A percentile compares a stretch with the other conserved stretches of the same genome.
These are phyloP conservation scores for Mariannaea elegans DNA, from an alignment of 2,329 filamentous ascomycete species.

Conservation along the genomic window DNA sequence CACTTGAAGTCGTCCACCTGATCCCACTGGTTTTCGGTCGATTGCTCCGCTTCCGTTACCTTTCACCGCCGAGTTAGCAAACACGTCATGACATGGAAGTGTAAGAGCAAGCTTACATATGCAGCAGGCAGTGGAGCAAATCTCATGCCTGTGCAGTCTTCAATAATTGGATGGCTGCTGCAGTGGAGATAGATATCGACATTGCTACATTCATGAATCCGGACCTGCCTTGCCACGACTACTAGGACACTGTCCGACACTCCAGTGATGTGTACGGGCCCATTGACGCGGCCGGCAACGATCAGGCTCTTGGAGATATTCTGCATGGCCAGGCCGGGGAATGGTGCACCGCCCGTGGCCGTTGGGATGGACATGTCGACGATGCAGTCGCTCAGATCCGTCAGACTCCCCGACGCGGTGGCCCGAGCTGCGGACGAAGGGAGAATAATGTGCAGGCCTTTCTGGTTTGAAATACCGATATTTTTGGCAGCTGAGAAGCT, in stretches of 20 bases:
- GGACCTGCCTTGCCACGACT: conserved; percentile 84
- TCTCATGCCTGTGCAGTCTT: conserved; percentile 80
- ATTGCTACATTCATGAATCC: conserved; percentile 86
- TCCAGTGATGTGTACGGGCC: conserved; percentile 84
- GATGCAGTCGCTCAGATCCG: conserved; percentile 74
- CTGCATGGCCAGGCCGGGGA: conserved; percentile 74
- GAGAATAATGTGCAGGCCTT: conserved; percentile 77
- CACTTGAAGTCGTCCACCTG: conserved; percentile 98
- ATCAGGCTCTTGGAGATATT: conserved; percentile 76
- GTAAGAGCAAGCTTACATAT: conserved; percentile 66
- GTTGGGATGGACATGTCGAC: conserved; percentile 81
- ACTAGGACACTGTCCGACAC: conserved; percentile 79
- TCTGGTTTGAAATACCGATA: conserved; percentile 73
- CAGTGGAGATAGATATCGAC: conserved; percentile 87
- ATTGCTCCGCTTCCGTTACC: conserved; percentile 42
- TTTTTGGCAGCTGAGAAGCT: conserved; percentile 69
- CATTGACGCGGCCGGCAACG: conserved; percentile 79
- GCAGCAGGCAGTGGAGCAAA: conserved; percentile 78
- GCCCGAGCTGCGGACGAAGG: conserved; percentile 75
- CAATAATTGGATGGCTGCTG: conserved; percentile 88
- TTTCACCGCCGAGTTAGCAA: conserved; percentile 24
- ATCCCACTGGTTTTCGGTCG: conserved; percentile 77
- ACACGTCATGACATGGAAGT: background rate
- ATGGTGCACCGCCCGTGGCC: conserved; percentile 61
- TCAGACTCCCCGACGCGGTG: conserved; percentile 77